Percentiles rank a stretch among this genome's conserved stretches.
Conservation (phyloP, 2,329 filamentous ascomycete species). For the Monosporascus sp. region DNA sequence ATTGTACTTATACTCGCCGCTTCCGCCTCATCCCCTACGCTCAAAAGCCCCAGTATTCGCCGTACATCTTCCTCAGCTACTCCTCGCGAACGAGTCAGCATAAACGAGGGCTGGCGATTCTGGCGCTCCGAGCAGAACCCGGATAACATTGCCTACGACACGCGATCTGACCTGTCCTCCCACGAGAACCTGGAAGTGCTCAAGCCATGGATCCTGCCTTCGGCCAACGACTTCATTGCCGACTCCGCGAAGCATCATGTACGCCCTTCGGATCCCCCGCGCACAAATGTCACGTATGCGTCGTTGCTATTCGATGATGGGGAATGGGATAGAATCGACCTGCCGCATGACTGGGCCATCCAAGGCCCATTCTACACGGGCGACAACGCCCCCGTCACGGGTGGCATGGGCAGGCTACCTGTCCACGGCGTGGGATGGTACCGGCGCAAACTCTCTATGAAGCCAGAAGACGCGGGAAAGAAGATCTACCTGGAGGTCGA, state of each 20-base stretch:
- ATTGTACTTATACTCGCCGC: no score
- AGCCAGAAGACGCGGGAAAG: conserved; percentile 29
- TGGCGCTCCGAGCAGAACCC: conserved; percentile 30
- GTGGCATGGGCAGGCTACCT: conserved; percentile 28
- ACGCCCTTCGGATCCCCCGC: conserved; percentile 24
- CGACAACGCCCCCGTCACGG: conserved; percentile 26
- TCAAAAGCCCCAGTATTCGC: no score
- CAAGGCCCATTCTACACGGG: conserved; percentile 37
- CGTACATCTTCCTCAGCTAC: no score
- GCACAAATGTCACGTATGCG: conserved; percentile 26
- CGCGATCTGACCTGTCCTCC: conserved; percentile 15
- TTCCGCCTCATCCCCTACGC: no score
- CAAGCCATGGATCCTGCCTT: conserved; percentile 38
- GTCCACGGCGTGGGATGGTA: conserved; percentile 23
- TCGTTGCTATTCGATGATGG: conserved; percentile 33
- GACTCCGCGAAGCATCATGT: conserved; percentile 24
- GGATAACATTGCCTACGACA: conserved; percentile 26
- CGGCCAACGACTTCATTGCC: conserved; percentile 35
- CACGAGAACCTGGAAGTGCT: conserved; percentile 16
- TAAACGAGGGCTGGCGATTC: conserved; percentile 36
- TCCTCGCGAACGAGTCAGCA: conserved; percentile 20
- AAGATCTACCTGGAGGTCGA: conserved; percentile 38
- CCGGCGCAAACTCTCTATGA: conserved; percentile 16
- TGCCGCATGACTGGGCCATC: conserved; percentile 48
- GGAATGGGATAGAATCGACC: conserved; percentile 34